Evolutionary conservation across 495 filamentous ascomycete genomes (phyloP), one percentile per base, ranked within the genome.

Genomic region (Echria macrotheca): DNA sequence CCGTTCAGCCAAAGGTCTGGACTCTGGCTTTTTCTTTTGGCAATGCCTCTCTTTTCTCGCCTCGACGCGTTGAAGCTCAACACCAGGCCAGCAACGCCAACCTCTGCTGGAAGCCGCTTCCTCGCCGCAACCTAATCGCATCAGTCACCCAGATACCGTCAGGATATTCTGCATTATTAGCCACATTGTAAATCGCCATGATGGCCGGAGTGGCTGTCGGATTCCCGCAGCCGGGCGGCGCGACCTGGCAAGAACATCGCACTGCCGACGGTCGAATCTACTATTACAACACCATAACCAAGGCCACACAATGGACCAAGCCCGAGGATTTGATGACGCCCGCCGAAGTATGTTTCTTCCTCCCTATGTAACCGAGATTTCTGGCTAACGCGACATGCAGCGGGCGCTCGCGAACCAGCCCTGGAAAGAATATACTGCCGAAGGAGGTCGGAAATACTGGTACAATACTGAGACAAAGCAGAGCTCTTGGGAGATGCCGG

Each of bases 401-500:
- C 83, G 87, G 49, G 90, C 89, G 39, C 71, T 95, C 26, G 76
- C 85, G 37, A 84, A 83, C 53, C 85, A 91, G 39, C 86, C 90
- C 44, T 98, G 89, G 89, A 95, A 90, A 57, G 90, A 95, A 66
- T 89, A 96, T 57, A 89, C 86, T 9, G 80, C 86, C 31, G 83
- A 87, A 49, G 87, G 82, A 45, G 94, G 91, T 19, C 79, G 84
- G 55, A 89, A 91, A 60, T 98, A 98, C 63, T 98, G 91, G 89
- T 82, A 87, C 64, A 89, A 97, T 64, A 86, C 82, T 2, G 85
- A 95, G 61, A 91, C 82, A 29, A 91, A 93, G 71, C 78, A 88
- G 69, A 97, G 87, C 66, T 86, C 86, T 41, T 98, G 93, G 93
- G 85, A 90, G 49, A 94, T 96, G 78, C 91, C 91, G 44, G 85